A percentile compares a stretch with the other conserved stretches of the same genome.
Evolutionary conservation across 2,329 filamentous ascomycete genomes (phyloP).

Genomic region (Aspergillus latus): DNA sequence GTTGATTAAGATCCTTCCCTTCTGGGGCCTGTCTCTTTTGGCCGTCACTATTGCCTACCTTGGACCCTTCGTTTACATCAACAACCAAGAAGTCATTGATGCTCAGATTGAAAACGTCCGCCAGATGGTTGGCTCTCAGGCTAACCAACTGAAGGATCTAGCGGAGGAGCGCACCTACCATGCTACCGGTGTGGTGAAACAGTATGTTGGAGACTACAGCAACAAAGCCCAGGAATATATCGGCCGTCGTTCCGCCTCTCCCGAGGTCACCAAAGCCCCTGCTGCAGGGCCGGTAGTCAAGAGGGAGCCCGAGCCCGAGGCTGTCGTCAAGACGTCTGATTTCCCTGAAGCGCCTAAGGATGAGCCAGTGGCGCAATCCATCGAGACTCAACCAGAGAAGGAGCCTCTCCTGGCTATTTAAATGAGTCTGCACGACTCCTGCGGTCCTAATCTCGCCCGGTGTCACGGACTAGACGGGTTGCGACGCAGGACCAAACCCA

Average conservation of each 20-base stretch:
- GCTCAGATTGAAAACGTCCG: conserved; percentile 56
- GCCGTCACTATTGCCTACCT: conserved; percentile 58
- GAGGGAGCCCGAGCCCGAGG: conserved; percentile 41
- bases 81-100: conserved; percentile 65
- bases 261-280: conserved; percentile 32
- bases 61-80: conserved; percentile 62
- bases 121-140: conserved; percentile 57
- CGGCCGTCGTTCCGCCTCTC: conserved; percentile 39
- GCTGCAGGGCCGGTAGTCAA: conserved; percentile 21
- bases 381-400: conserved; percentile 28
- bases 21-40: conserved; percentile 63
- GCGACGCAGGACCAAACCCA: neutral
- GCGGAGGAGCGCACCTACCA: conserved; percentile 61
- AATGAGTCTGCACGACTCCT: conserved; percentile 1
- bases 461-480: neutral
- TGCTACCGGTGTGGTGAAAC: conserved; percentile 58
- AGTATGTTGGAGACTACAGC: conserved; percentile 61
- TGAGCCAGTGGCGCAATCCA: conserved; percentile 35
- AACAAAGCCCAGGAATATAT: conserved; percentile 60
- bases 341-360: conserved; percentile 50
- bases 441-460: neutral
- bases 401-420: conserved; percentile 38
- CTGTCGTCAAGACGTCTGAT: conserved; percentile 46
- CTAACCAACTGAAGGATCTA: conserved; percentile 59
- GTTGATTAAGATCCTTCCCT: conserved; percentile 65